phyloP scores from a whole-genome alignment of 1,284 basidiomycete species.

The Pterulicium gracile region DNA sequence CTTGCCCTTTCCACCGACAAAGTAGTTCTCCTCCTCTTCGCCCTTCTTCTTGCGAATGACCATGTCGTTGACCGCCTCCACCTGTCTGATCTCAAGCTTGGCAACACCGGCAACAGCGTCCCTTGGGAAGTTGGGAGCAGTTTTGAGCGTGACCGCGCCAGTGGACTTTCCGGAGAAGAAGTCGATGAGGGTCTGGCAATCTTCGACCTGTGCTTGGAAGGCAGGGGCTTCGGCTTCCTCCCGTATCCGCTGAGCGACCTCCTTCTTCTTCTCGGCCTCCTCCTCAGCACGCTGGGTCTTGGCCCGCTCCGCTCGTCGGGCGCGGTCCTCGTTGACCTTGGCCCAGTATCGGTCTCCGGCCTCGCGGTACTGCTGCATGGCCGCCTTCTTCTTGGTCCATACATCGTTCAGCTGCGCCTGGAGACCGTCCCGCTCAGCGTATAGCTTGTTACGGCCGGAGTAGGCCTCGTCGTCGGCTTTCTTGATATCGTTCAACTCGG shows the following conservation, averaged over 20 bases:
- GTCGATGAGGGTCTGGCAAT: conserved; percentile 91
- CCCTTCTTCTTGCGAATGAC: conserved; percentile 88
- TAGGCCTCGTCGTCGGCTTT: conserved; percentile 82
- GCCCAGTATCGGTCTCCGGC: conserved; percentile 73
- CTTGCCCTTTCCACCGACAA: conserved; percentile 68
- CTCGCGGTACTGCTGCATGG: conserved; percentile 61
- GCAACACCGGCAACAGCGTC: conserved; percentile 64
- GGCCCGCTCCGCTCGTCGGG: conserved; percentile 71
- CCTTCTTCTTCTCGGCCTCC: conserved; percentile 77
- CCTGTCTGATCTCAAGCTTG: conserved; percentile 77
- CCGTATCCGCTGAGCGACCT: conserved; percentile 71
- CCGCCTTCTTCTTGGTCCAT: conserved; percentile 74
- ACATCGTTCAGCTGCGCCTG: conserved; percentile 66
- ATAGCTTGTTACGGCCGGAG: conserved; percentile 75
- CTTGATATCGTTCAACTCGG: conserved; percentile 81
- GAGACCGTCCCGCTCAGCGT: conserved; percentile 78
- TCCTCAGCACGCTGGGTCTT: conserved; percentile 77
- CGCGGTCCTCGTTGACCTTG: conserved; percentile 79
- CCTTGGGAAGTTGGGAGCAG: conserved; percentile 27
- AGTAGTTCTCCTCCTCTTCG: conserved; percentile 78
- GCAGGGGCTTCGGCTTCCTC: conserved; percentile 91
- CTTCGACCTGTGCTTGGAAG: conserved; percentile 91
- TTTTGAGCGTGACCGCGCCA: conserved; percentile 41
- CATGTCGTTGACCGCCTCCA: conserved; percentile 65
- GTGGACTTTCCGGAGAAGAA: conserved; percentile 73